A percentile compares a stretch with the other conserved stretches of the same genome.
Evolutionary conservation across 257 asterid genomes (phyloP).

Genomic region (Cinchona pubescens): DNA sequence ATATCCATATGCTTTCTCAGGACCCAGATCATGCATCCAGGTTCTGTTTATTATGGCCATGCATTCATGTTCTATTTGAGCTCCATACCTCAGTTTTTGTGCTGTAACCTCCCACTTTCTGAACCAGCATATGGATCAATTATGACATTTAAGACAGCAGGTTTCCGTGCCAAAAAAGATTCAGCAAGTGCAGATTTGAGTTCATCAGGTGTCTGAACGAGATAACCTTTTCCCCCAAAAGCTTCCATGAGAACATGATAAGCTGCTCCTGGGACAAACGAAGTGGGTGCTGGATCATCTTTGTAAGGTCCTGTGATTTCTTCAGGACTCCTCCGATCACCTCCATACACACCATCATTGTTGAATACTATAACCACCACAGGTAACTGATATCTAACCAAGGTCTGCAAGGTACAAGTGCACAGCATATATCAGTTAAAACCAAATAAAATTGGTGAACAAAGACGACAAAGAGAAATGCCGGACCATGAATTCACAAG

Average conservation of each 20-base stretch:
- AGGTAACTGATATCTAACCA: slow-evolving; percentile 80
- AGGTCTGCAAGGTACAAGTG: slow-evolving; percentile 42
- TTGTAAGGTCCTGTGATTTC: slow-evolving; percentile 83
- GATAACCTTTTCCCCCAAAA: slow-evolving; percentile 88
- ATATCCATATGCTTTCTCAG: not conserved
- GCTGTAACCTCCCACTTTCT: slow-evolving; percentile 87
- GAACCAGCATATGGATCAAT: slow-evolving; percentile 91
- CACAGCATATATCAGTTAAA: not conserved
- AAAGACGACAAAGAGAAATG: not conserved
- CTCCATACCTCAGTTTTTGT: slow-evolving; percentile 64
- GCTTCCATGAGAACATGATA: slow-evolving; percentile 76
- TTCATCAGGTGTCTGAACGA: slow-evolving; percentile 72
- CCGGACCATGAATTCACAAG: not conserved
- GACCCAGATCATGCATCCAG: not conserved
- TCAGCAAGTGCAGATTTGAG: slow-evolving; percentile 68
- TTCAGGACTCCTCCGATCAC: slow-evolving; percentile 77
- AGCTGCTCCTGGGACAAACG: slow-evolving; percentile 83
- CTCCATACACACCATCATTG: slow-evolving; percentile 90
- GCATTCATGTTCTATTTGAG: not conserved
- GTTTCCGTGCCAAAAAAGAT: slow-evolving; percentile 67
- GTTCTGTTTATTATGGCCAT: not conserved
- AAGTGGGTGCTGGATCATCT: slow-evolving; percentile 91
- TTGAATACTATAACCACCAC: slow-evolving; percentile 91
- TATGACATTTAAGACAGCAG: slow-evolving; percentile 72
- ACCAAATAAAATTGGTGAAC: not conserved